phyloP scores from a whole-genome alignment of 2,329 filamentous ascomycete genomes.

The Chrysoporthe austroafricana region DNA sequence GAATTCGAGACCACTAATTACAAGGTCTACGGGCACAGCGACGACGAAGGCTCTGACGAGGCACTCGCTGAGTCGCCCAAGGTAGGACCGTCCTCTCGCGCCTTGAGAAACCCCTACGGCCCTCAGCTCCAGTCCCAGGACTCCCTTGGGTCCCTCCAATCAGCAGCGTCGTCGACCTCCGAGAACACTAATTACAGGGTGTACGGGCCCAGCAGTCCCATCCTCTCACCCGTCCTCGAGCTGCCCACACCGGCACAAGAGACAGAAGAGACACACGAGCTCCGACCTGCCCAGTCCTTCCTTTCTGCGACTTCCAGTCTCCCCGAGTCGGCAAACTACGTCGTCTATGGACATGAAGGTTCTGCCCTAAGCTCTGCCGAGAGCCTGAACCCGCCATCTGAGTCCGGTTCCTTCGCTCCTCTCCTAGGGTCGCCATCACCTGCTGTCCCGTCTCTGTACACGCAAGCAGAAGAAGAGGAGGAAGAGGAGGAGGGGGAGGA shows the following conservation, averaged over 20 bases:
- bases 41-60: slow-evolving; percentile 26
- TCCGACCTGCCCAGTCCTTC: slow-evolving; percentile 37
- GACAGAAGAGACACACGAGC: slow-evolving; percentile 16
- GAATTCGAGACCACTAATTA: slow-evolving; percentile 57
- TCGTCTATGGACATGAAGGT: slow-evolving; percentile 47
- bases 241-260: slow-evolving; percentile 16
- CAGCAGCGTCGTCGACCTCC: slow-evolving; percentile 45
- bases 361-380: slow-evolving; percentile 46
- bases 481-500: slow-evolving; percentile 1
- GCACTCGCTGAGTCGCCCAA: slow-evolving; percentile 10
- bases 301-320: slow-evolving; percentile 43
- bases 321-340: slow-evolving; percentile 53
- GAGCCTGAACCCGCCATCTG: slow-evolving; percentile 37
- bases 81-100: slow-evolving; percentile 12
- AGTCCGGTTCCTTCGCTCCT: slow-evolving; percentile 24
- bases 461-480: slow-evolving; percentile 15
- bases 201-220: slow-evolving; percentile 47
- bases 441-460: slow-evolving; percentile 8
- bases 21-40: slow-evolving; percentile 54
- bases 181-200: slow-evolving; percentile 55
- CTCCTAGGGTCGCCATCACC: slow-evolving; percentile 12
- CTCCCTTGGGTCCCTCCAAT: slow-evolving; percentile 24
- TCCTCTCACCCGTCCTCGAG: slow-evolving; percentile 25
- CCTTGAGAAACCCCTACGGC: slow-evolving; percentile 17
- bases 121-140: slow-evolving; percentile 24